Conservation (phyloP, 2,329 filamentous ascomycete species). For the Exophiala sp. region DNA sequence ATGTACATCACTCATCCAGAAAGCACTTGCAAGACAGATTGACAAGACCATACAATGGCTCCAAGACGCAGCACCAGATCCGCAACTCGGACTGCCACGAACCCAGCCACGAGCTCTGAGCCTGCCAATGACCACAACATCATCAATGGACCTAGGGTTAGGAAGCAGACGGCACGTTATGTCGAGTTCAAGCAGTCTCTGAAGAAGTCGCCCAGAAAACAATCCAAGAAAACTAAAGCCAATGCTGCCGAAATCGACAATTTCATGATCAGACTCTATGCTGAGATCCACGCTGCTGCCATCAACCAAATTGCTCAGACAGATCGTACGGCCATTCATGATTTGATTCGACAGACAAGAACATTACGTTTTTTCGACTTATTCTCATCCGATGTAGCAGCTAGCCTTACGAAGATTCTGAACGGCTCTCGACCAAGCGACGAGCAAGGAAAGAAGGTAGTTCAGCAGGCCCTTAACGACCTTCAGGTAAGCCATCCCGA, state of each 20-base stretch:
- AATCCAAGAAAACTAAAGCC: neutral
- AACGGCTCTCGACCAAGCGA: neutral
- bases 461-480: neutral
- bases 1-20: neutral
- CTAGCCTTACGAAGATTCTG: neutral
- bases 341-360: neutral
- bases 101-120: no score
- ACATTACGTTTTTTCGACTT: conserved; percentile 1
- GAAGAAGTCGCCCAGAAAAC: neutral
- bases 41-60: neutral
- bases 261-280: neutral
- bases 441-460: neutral
- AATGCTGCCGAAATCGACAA: neutral
- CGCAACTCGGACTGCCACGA: neutral
- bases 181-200: neutral
- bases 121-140: neutral
- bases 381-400: neutral
- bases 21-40: neutral
- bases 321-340: neutral
- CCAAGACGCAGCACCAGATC: neutral
- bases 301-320: neutral
- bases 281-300: neutral
- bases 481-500: conserved; percentile 3
- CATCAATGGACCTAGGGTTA: neutral
- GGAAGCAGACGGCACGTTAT: neutral